These are phyloP conservation scores for Penicillium sp. DNA, from an alignment of 2,329 filamentous ascomycete genomes.

Conservation along the genomic window DNA sequence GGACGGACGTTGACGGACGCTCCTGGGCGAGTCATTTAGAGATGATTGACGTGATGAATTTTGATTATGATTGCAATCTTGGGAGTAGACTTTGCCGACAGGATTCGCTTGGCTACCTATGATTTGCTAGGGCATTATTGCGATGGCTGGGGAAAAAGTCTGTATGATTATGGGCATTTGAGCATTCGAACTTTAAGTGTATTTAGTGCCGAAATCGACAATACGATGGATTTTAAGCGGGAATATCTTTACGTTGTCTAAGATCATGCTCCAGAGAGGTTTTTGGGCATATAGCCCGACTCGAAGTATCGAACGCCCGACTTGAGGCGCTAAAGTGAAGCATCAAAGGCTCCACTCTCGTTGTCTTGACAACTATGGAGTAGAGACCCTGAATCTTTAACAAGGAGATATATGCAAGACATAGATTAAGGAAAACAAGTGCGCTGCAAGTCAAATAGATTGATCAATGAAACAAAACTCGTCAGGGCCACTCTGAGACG, in stretches of 20 bases:
- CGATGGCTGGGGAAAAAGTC: conserved; percentile 1
- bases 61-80: conserved; percentile 3
- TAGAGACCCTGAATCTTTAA: conserved; percentile 6
- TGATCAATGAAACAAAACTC: conserved; percentile 1
- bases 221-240: neutral
- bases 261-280: too few relatives aligned
- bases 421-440: conserved; percentile 15
- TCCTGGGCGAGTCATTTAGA: conserved; percentile 18
- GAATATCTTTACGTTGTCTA: neutral
- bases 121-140: neutral
- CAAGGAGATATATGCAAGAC: conserved; percentile 18
- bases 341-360: neutral
- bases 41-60: neutral
- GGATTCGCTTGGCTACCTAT: neutral
- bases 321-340: neutral
- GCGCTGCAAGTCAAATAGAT: conserved; percentile 6
- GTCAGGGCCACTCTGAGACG: neutral
- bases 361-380: conserved; percentile 2
- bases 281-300: too few relatives aligned
- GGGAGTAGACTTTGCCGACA: neutral
- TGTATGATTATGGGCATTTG: conserved; percentile 9
- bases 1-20: conserved; percentile 24
- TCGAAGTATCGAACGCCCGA: neutral
- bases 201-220: neutral
- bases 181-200: neutral